Evolutionary conservation across 345 rosid genomes (phyloP).

Genomic region (Pistacia integerrima): DNA sequence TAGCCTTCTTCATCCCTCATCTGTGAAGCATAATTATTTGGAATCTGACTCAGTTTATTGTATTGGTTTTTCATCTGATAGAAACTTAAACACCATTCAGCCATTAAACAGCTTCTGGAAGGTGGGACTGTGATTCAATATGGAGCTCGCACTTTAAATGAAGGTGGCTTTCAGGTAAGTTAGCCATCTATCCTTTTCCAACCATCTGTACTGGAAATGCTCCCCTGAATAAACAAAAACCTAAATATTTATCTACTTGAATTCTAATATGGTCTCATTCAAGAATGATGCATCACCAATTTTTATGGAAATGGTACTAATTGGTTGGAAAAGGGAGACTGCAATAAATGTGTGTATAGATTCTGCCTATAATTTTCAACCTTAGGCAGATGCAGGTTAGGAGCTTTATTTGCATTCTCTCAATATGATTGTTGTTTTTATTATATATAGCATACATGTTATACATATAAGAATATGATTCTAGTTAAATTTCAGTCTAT

Average conservation of each 20-base stretch:
- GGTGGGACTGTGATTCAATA: slow-evolving; percentile 91
- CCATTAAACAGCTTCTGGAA: slow-evolving; percentile 74
- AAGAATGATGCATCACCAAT: slow-evolving; percentile 3
- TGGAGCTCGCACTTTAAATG: slow-evolving; percentile 96
- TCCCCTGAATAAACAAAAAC: neutral
- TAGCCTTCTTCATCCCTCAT: slow-evolving; percentile 1
- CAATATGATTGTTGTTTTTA: slow-evolving; percentile 1
- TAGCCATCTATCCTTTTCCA: neutral
- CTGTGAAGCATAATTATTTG: slow-evolving; percentile 7
- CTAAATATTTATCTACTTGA: neutral
- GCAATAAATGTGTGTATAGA: neutral
- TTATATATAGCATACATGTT: neutral
- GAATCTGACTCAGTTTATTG: slow-evolving; percentile 5
- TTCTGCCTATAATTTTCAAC: neutral
- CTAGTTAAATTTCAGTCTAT: slow-evolving; percentile 97
- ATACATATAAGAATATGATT: slow-evolving; percentile 58
- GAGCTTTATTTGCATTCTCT: slow-evolving; percentile 2
- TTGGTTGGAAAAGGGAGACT: slow-evolving; percentile 2
- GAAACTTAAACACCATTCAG: slow-evolving; percentile 96
- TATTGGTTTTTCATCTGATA: slow-evolving; percentile 26
- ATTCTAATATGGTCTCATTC: neutral
- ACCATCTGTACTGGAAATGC: neutral
- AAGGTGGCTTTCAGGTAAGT: slow-evolving; percentile 98
- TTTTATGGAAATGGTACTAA: neutral
- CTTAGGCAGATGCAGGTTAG: neutral